Evolutionary conservation across 495 filamentous ascomycete genomes (phyloP).

Genomic region (Penicillium soppii): DNA sequence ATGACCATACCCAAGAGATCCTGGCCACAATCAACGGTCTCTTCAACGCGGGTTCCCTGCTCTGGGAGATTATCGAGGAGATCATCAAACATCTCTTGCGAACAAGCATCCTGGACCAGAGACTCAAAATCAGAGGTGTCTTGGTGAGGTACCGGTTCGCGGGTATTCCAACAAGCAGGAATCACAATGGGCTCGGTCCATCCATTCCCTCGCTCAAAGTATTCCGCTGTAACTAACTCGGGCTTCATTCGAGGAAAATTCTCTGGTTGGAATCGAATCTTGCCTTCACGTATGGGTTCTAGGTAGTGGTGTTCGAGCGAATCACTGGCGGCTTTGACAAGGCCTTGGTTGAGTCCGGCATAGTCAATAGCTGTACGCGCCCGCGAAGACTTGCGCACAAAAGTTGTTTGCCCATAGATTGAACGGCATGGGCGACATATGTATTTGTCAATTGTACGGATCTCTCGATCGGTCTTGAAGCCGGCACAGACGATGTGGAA

Average conservation of each 20-base stretch:
- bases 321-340: conserved; percentile 67
- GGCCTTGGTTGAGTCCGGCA: conserved; percentile 70
- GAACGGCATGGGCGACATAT: conserved; percentile 62
- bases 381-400: conserved; percentile 60
- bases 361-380: conserved; percentile 75
- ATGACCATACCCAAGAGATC: conserved; percentile 76
- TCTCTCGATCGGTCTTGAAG: conserved; percentile 67
- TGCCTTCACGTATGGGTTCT: conserved; percentile 67
- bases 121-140: conserved; percentile 27
- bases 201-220: conserved; percentile 64
- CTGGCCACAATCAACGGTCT: conserved; percentile 58
- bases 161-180: conserved; percentile 64
- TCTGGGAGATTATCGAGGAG: conserved; percentile 39
- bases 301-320: conserved; percentile 74
- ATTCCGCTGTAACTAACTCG: conserved; percentile 65
- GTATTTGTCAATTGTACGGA: conserved; percentile 71
- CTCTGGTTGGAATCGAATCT: conserved; percentile 60
- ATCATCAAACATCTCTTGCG: conserved; percentile 50
- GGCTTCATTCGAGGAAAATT: conserved; percentile 66
- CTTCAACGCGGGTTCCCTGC: conserved; percentile 39
- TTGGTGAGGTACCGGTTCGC: conserved; percentile 32
- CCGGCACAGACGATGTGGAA: conserved; percentile 73
- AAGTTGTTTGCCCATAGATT: conserved; percentile 63
- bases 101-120: conserved; percentile 36
- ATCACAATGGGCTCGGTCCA: conserved; percentile 73